Evolutionary conservation across 768 basidiomycete species (phyloP), one percentile per base, ranked within the genome.

Genomic region (Amanita exitialis): DNA sequence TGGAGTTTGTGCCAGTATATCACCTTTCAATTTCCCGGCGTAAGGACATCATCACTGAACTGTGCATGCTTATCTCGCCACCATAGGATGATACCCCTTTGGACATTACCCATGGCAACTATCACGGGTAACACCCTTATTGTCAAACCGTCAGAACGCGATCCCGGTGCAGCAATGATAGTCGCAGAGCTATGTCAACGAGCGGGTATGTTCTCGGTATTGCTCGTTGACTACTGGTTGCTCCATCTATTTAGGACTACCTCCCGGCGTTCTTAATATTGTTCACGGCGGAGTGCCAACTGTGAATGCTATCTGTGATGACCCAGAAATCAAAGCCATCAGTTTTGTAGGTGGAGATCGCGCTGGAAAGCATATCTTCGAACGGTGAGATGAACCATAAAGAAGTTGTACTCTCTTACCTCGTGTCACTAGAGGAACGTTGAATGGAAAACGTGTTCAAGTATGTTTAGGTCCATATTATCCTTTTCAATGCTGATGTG

Each of bases 81-180:
- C 21, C 15, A 8, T 55, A 89, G 86, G 4, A 95, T 95, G 92
- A 97, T 97, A 59, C 95, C 94, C 0, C 73, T 98, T 6, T 98
- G 95, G 95, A 85, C 91, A 0, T 93, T 97, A 57, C 86, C 86
- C 39, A 82, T 92, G 78, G 88, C 92, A 15, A 72, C 81, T 20
- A 83, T 83, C 8, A 93, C 90, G 0, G 95, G 95, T 28, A 99
- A 99, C 60, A 92, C 95, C 0, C 76, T 99, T 37, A 77, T 99
- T 53, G 73, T 99, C 54, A 99, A 99, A 61, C 95, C 95, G 16
- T 93, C 90, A 1, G 95, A 99, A 64, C 83, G 95, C 21, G 94
- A 96, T 63, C 95, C 95, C 12, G 95, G 95, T 44, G 95, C 96
- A 12, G 86, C 92, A 5, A 93, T 96, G 86, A 95, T 99, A 50